Evolutionary conservation across 2,329 filamentous ascomycete genomes (phyloP).

Genomic region (Scedosporium aurantiacum): DNA sequence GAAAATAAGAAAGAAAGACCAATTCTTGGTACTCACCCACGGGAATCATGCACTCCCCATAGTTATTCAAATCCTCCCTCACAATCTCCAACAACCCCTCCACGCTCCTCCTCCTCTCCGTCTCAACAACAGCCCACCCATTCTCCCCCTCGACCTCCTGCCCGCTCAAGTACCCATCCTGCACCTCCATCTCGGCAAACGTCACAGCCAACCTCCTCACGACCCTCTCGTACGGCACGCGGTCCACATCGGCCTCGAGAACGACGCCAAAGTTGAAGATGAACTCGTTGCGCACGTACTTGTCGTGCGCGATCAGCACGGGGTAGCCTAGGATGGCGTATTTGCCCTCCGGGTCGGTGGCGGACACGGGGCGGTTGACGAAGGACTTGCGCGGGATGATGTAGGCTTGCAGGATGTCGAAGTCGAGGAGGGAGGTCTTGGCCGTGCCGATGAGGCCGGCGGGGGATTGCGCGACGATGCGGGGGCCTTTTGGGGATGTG

Average conservation of each 20-base stretch:
- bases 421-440: slow-evolving; percentile 64
- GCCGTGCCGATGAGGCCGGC: slow-evolving; percentile 23
- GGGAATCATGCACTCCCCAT: slow-evolving; percentile 96
- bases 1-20: neutral
- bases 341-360: slow-evolving; percentile 57
- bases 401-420: slow-evolving; percentile 78
- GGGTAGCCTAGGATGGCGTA: slow-evolving; percentile 80
- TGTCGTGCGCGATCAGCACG: slow-evolving; percentile 71
- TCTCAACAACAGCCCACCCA: slow-evolving; percentile 20
- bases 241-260: slow-evolving; percentile 55
- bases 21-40: slow-evolving; percentile 50
- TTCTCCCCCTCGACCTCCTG: slow-evolving; percentile 32
- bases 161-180: slow-evolving; percentile 69
- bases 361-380: slow-evolving; percentile 79
- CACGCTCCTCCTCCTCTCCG: slow-evolving; percentile 43
- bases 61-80: slow-evolving; percentile 86
- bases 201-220: slow-evolving; percentile 76
- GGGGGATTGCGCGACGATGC: slow-evolving; percentile 32
- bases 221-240: slow-evolving; percentile 70
- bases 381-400: slow-evolving; percentile 92
- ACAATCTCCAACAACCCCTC: slow-evolving; percentile 74
- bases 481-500: slow-evolving; percentile 51
- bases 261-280: slow-evolving; percentile 97
- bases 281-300: slow-evolving; percentile 88
- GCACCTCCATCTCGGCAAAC: slow-evolving; percentile 83